Evolutionary conservation across 352 stramenopile species (phyloP).

Genomic region (Thalassiosira oceanica): DNA sequence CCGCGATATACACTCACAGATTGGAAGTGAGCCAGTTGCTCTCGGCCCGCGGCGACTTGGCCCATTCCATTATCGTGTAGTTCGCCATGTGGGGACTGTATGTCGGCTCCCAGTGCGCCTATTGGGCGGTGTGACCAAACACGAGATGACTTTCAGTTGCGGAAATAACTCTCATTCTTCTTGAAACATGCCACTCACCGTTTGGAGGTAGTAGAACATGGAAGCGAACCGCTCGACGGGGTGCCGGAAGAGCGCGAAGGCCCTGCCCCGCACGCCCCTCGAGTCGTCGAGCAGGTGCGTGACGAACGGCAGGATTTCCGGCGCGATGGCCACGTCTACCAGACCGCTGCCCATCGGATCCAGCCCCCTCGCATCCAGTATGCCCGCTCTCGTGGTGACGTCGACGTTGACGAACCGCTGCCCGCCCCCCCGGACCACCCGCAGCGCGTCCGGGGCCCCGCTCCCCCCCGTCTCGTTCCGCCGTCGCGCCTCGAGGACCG

Average conservation of each 20-base stretch:
- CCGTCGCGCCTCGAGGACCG: too few species aligned
- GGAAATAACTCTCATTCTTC: too few species aligned
- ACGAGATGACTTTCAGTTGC: too few species aligned
- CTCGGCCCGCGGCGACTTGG: conserved; percentile 18
- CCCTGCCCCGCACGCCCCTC: conserved; percentile 29
- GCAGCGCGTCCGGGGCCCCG: too few species aligned
- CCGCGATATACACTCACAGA: conserved; percentile 27
- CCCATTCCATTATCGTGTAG: conserved; percentile 40
- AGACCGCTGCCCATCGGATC: conserved; percentile 38
- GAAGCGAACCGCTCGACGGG: conserved; percentile 59
- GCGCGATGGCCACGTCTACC: conserved; percentile 44
- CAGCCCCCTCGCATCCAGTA: conserved; percentile 39
- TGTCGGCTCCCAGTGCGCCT: conserved; percentile 37
- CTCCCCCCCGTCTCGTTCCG: too few species aligned
- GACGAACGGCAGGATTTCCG: too few species aligned
- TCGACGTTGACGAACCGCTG: conserved; percentile 64
- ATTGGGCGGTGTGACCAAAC: too few species aligned
- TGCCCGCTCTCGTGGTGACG: conserved; percentile 36
- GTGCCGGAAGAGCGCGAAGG: conserved; percentile 60
- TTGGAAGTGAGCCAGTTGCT: conserved; percentile 48
- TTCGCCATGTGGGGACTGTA: conserved; percentile 37
- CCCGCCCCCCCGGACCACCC: too few species aligned
- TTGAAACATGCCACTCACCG: too few species aligned
- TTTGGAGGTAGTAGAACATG: conserved; percentile 64
- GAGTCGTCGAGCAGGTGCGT: conserved; percentile 45